These are phyloP conservation scores for Thecaphora thlaspeos DNA, from an alignment of 1,284 basidiomycete genomes.

Conservation along the genomic window DNA sequence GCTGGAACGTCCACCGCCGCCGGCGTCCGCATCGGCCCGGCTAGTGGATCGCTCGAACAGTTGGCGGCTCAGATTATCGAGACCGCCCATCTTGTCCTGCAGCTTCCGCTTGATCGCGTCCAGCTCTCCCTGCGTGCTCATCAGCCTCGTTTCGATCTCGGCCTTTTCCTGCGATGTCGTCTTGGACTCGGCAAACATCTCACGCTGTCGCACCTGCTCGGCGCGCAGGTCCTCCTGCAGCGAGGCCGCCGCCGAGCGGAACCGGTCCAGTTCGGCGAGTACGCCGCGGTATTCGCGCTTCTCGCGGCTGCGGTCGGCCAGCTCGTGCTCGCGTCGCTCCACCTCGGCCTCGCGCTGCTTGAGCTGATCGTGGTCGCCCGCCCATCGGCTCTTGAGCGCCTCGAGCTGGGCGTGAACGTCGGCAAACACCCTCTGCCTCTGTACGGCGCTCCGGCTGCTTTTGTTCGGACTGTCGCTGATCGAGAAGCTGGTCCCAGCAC, in stretches of 20 bases:
- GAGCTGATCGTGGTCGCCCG: conserved; percentile 25
- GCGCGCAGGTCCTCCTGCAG: conserved; percentile 26
- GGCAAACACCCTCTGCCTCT: conserved; percentile 26
- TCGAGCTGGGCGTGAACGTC: conserved; percentile 35
- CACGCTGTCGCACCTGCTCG: conserved; percentile 22
- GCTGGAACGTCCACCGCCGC: background rate
- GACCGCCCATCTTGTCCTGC: conserved; percentile 28
- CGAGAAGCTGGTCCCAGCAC: conserved; percentile 6
- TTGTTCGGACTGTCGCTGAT: conserved; percentile 15
- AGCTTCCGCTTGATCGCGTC: conserved; percentile 28
- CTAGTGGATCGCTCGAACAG: conserved; percentile 13
- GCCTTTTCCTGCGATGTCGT: conserved; percentile 18
- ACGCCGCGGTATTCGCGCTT: conserved; percentile 23
- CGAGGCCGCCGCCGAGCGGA: conserved; percentile 24
- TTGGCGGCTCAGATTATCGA: conserved; percentile 18
- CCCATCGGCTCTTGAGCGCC: conserved; percentile 36
- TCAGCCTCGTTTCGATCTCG: conserved; percentile 23
- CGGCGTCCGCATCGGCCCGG: background rate
- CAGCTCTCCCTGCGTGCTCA: conserved; percentile 25
- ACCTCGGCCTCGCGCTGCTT: conserved; percentile 26
- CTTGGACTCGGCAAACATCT: conserved; percentile 17
- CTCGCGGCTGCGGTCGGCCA: conserved; percentile 29
- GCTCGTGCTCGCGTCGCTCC: conserved; percentile 25
- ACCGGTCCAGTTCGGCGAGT: conserved; percentile 22
- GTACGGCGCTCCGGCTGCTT: conserved; percentile 8